Evolutionary conservation across 1,139 yeast genomes (phyloP).

Genomic region (Pichia cactophila): DNA sequence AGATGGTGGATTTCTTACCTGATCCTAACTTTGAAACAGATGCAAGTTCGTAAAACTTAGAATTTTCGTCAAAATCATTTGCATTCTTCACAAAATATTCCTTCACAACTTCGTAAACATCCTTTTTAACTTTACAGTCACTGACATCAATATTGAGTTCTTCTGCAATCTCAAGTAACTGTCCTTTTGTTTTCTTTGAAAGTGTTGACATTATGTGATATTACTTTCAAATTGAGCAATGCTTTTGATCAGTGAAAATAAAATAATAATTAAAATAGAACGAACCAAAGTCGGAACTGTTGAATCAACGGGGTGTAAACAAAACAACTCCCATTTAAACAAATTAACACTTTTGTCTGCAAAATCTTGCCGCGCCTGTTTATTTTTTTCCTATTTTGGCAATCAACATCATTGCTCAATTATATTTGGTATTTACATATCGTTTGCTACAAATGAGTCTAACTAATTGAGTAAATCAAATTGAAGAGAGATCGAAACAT

Average conservation of each 20-base stretch:
- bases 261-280: neutral
- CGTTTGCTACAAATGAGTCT: no score
- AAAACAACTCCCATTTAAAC: neutral
- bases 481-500: no score
- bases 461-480: no score
- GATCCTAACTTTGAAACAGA: constrained; percentile 12
- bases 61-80: constrained; percentile 16
- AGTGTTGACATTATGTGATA: constrained; percentile 17
- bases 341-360: neutral
- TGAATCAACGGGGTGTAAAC: neutral
- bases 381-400: constrained; percentile 7
- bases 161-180: constrained; percentile 26
- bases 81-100: constrained; percentile 18
- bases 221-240: neutral
- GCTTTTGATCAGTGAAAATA: neutral
- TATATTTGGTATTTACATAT: no score
- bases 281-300: neutral
- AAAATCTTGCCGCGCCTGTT: constrained; percentile 5
- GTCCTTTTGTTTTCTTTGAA: constrained; percentile 26
- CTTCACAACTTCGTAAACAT: constrained; percentile 19
- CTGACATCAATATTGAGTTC: constrained; percentile 22
- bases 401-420: neutral
- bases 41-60: constrained; percentile 23
- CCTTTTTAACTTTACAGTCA: constrained; percentile 23
- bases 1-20: constrained; percentile 10